Conservation (phyloP, 2,329 filamentous ascomycete genomes). For the Penicillium sp. region DNA sequence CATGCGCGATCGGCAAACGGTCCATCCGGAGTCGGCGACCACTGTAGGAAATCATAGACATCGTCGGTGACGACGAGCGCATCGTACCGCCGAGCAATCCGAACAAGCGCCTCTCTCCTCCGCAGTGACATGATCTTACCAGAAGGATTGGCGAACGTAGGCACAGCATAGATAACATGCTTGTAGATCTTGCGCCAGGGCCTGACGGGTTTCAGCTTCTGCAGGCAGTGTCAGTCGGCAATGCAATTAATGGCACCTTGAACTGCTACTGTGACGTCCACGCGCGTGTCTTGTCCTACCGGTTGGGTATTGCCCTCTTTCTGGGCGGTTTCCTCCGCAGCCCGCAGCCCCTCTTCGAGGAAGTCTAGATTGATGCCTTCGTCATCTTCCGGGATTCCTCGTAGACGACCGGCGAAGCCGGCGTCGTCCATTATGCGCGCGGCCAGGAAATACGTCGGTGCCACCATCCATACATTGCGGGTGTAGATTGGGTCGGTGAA, state of each 20-base stretch:
- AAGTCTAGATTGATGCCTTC: conserved; percentile 72
- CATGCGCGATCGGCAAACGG: conserved; percentile 41
- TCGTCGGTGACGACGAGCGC: conserved; percentile 86
- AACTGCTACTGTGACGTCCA: neutral
- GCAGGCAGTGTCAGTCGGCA: conserved; percentile 6
- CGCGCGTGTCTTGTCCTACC: conserved; percentile 35
- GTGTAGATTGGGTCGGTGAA: conserved; percentile 80
- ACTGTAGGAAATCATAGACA: conserved; percentile 91
- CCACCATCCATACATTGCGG: conserved; percentile 73
- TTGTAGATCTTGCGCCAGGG: conserved; percentile 76
- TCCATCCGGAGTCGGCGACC: conserved; percentile 53
- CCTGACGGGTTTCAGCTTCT: conserved; percentile 60
- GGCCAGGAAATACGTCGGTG: conserved; percentile 81
- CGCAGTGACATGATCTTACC: conserved; percentile 75
- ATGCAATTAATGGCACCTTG: conserved; percentile 5
- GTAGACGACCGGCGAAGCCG: conserved; percentile 68
- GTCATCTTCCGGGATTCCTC: conserved; percentile 72
- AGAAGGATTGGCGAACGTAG: conserved; percentile 86
- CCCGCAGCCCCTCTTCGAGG: conserved; percentile 54
- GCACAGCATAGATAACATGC: conserved; percentile 84
- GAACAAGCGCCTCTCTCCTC: conserved; percentile 68
- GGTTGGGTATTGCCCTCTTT: conserved; percentile 42
- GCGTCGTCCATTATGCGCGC: conserved; percentile 83
- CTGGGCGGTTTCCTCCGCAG: conserved; percentile 50
- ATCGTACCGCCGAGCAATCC: conserved; percentile 75